phyloP scores from a whole-genome alignment of 1,139 yeast genomes.

The Saccharomyces pastorianus region DNA sequence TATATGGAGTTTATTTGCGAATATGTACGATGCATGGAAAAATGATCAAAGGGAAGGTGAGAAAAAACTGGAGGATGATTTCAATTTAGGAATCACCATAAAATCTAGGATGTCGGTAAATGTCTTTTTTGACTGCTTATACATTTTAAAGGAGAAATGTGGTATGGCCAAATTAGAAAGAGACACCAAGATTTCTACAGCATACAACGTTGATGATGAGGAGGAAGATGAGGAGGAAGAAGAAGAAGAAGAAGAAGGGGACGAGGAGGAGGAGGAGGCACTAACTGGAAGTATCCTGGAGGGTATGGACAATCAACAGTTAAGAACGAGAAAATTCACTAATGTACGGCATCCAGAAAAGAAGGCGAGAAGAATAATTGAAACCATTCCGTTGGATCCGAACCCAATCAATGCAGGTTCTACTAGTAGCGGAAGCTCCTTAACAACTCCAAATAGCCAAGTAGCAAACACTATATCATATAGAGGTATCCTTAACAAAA shows the following conservation, averaged over 20 bases:
- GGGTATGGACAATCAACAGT: conserved; percentile 18
- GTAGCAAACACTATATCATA: conserved; percentile 10
- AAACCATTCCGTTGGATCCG: conserved; percentile 75
- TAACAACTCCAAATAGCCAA: conserved; percentile 13
- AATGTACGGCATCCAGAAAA: conserved; percentile 54
- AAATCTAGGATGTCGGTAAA: conserved; percentile 70
- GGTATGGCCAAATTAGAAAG: conserved; percentile 61
- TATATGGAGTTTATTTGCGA: conserved; percentile 76
- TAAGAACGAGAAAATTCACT: conserved; percentile 42
- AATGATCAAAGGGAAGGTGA: conserved; percentile 14
- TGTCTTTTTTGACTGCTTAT: conserved; percentile 82
- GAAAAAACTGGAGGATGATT: conserved; percentile 16
- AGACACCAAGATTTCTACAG: conserved; percentile 14
- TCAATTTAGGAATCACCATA: conserved; percentile 44
- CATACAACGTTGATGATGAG: conserved; percentile 9
- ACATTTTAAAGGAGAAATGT: conserved; percentile 74
- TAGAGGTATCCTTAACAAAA: conserved; percentile 14
- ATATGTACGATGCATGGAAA: conserved; percentile 34
- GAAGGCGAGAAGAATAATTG: conserved; percentile 62
- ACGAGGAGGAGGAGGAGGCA: not conserved
- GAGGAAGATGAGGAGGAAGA: conserved; percentile 20
- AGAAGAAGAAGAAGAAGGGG: conserved; percentile 16
- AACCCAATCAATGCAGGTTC: conserved; percentile 48
- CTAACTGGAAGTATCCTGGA: conserved; percentile 31
- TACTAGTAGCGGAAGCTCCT: conserved; percentile 17